Percentiles rank a stretch among this genome's conserved stretches.
Conservation (phyloP, 495 filamentous ascomycete genomes). For the Aspergillus panamensis region DNA sequence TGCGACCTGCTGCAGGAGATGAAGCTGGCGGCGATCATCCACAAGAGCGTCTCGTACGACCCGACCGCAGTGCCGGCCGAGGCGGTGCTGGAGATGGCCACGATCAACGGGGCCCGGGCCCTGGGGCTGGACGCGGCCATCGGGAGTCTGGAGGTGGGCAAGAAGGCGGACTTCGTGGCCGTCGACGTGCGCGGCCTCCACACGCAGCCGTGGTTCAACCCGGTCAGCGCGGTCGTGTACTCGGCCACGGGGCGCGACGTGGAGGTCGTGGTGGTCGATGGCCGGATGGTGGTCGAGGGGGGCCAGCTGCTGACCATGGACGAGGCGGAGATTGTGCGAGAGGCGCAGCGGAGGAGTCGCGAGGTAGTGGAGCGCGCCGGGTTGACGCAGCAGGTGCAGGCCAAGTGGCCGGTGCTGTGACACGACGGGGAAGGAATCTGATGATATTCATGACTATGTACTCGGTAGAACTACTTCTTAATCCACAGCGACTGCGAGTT, state of each 20-base stretch:
- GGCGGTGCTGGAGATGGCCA: conserved; percentile 50
- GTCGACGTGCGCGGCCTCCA: conserved; percentile 39
- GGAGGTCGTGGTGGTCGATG: conserved; percentile 46
- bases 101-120: conserved; percentile 50
- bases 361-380: conserved; percentile 44
- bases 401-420: conserved; percentile 34
- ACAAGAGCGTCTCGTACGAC: conserved; percentile 45
- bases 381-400: conserved; percentile 34
- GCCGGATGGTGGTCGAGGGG: conserved; percentile 38
- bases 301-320: conserved; percentile 35
- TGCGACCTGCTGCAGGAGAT: conserved; percentile 51
- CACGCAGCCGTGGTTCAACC: conserved; percentile 36
- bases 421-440: background rate
- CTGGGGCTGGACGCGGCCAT: conserved; percentile 43
- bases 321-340: conserved; percentile 33
- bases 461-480: conserved; percentile 3
- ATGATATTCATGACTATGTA: background rate
- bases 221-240: conserved; percentile 48
- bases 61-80: conserved; percentile 47
- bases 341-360: conserved; percentile 34
- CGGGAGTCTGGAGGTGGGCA: conserved; percentile 51
- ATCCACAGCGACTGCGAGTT: conserved; percentile 44
- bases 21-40: conserved; percentile 49
- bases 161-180: conserved; percentile 54
- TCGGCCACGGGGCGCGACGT: conserved; percentile 48